Percentiles rank a stretch among this genome's conserved stretches.
These are phyloP conservation scores for Xylaria cubensis DNA, from an alignment of 495 filamentous ascomycete genomes.

Conservation along the genomic window DNA sequence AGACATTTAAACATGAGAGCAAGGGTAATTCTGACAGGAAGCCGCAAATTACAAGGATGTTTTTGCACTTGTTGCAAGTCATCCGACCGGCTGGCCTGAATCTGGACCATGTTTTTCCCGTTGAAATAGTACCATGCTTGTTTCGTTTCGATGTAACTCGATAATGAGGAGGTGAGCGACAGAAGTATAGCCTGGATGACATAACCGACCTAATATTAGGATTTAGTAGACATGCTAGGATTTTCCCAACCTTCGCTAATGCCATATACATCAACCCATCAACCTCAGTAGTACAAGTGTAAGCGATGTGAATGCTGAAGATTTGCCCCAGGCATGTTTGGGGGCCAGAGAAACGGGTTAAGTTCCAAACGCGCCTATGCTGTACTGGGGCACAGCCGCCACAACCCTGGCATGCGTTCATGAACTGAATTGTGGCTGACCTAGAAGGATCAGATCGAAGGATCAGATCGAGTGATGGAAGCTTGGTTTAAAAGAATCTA, in stretches of 20 bases:
- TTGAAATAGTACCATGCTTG: not conserved
- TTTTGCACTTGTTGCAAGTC: slow-evolving; percentile 21
- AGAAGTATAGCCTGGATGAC: not conserved
- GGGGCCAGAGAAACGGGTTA: slow-evolving; percentile 4
- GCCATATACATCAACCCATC: not conserved
- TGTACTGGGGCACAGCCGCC: slow-evolving; percentile 21
- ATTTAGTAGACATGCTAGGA: not conserved
- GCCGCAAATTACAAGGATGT: slow-evolving; percentile 1
- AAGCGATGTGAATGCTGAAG: not conserved
- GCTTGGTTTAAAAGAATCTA: not conserved
- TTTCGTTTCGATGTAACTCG: not conserved
- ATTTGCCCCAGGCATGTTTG: not conserved
- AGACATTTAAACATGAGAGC: not conserved
- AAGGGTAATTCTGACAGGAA: slow-evolving; percentile 14
- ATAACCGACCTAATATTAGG: slow-evolving; percentile 11
- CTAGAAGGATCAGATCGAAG: slow-evolving; percentile 8
- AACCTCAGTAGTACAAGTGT: not conserved
- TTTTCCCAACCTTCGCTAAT: not conserved
- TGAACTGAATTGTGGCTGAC: slow-evolving; percentile 3
- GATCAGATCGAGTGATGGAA: slow-evolving; percentile 1
- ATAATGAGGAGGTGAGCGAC: not conserved
- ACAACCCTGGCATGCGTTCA: not conserved
- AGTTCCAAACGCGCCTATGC: not conserved
- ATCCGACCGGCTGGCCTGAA: not conserved
- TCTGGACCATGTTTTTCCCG: not conserved